A percentile compares a stretch with the other conserved stretches of the same genome.
These are phyloP conservation scores for Neurospora hispaniola DNA, from an alignment of 495 filamentous ascomycete species.

Conservation along the genomic window DNA sequence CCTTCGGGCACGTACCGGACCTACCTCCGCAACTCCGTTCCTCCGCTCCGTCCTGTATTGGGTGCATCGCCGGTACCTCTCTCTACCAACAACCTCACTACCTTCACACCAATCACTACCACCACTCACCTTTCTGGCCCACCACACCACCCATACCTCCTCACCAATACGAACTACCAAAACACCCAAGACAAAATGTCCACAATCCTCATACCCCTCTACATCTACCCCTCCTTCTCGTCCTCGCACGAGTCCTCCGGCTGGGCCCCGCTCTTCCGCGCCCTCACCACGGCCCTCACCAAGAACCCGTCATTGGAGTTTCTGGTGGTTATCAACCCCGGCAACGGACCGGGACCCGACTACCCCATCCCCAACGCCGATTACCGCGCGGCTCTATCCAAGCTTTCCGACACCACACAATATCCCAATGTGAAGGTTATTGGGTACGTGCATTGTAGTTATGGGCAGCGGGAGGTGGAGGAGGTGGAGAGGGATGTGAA, in stretches of 20 bases:
- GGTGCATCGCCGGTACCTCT: not conserved
- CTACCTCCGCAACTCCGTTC: not conserved
- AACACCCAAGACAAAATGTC: not conserved
- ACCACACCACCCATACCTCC: not conserved
- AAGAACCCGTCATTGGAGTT: slow-evolving; percentile 37
- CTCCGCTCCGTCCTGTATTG: not conserved
- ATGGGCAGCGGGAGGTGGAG: slow-evolving; percentile 32
- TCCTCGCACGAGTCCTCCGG: slow-evolving; percentile 12
- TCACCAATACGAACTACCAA: not conserved
- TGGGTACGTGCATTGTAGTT: slow-evolving; percentile 46
- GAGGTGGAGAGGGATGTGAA: slow-evolving; percentile 27
- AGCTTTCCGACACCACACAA: slow-evolving; percentile 17
- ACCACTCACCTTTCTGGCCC: not conserved
- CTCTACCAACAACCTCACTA: not conserved
- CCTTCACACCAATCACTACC: not conserved
- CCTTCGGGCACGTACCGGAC: not conserved
- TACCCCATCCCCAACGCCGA: slow-evolving; percentile 36
- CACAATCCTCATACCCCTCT: slow-evolving; percentile 40
- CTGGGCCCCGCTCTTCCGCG: slow-evolving; percentile 39
- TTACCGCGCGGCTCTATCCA: slow-evolving; percentile 39
- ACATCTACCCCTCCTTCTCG: slow-evolving; percentile 39
- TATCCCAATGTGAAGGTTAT: slow-evolving; percentile 40
- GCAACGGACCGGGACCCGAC: slow-evolving; percentile 39
- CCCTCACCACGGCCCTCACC: slow-evolving; percentile 13
- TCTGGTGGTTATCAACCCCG: slow-evolving; percentile 45